Conservation (phyloP, 495 filamentous ascomycete species). For the Xanthoparmelia taractica region DNA sequence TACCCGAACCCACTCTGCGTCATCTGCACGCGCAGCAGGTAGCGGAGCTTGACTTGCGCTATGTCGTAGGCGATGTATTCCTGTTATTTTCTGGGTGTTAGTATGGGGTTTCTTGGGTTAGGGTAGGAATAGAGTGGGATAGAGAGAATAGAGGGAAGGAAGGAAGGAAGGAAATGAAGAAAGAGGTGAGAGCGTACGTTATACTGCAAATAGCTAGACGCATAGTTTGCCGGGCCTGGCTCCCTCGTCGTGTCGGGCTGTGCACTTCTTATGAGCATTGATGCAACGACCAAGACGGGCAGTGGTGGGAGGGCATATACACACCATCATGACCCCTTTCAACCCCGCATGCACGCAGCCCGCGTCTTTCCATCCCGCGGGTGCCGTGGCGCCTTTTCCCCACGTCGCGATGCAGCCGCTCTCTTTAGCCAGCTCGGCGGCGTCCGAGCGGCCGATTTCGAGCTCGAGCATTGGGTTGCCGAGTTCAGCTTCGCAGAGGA, state of each 20-base stretch:
- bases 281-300: no score
- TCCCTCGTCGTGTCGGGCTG: conserved; percentile 21
- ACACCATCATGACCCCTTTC: conserved; percentile 56
- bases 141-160: no score
- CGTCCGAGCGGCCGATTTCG: conserved; percentile 28
- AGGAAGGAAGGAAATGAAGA: neutral
- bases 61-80: conserved; percentile 74
- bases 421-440: conserved; percentile 52
- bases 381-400: conserved; percentile 54
- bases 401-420: conserved; percentile 56
- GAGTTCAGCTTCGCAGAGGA: conserved; percentile 69
- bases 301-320: neutral
- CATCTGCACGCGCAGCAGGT: conserved; percentile 56
- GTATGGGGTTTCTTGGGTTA: neutral
- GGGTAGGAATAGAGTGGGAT: no score
- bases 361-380: conserved; percentile 69
- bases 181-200: conserved; percentile 24
- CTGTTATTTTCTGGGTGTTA: neutral
- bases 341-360: conserved; percentile 51
- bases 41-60: conserved; percentile 66
- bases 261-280: neutral
- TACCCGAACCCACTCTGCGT: neutral
- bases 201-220: conserved; percentile 25
- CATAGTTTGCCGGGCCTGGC: conserved; percentile 14
- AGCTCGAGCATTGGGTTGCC: conserved; percentile 54